Percentiles rank a stretch among this genome's conserved stretches.
Evolutionary conservation across 2,329 filamentous ascomycete genomes (phyloP).

Genomic region (Trichophyton benhamiae): DNA sequence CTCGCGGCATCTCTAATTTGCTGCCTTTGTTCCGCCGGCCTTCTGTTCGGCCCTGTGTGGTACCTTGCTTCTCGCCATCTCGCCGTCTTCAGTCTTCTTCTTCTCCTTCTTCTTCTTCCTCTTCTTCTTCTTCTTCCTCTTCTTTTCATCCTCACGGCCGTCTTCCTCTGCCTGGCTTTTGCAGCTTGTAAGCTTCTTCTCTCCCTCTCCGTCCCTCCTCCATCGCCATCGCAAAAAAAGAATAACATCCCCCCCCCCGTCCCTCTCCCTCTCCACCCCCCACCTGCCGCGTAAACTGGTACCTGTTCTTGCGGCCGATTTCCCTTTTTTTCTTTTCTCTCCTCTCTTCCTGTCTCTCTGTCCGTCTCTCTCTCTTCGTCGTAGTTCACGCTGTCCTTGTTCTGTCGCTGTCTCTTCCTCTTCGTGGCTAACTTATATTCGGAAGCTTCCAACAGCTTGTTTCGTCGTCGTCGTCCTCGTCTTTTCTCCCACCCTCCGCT

Average conservation of each 20-base stretch:
- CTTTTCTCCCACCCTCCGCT: neutral
- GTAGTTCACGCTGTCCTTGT: neutral
- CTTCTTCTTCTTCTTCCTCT: neutral
- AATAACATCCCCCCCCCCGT: conserved; percentile 8
- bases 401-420: neutral
- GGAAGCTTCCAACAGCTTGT: conserved; percentile 5
- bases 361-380: neutral
- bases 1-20: neutral
- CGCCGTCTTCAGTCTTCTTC: neutral
- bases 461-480: neutral
- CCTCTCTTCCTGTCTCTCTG: conserved; percentile 1
- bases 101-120: neutral
- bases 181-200: neutral
- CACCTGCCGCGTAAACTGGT: conserved; percentile 7
- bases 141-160: neutral
- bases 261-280: conserved; percentile 7
- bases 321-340: conserved; percentile 12
- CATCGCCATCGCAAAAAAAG: neutral
- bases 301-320: conserved; percentile 3
- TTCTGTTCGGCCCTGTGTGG: neutral
- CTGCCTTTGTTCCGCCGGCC: neutral
- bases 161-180: neutral
- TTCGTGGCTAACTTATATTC: neutral
- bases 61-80: neutral
- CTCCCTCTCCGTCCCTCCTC: neutral